Percentiles rank a stretch among this genome's conserved stretches.
phyloP scores from a whole-genome alignment of 2,329 filamentous ascomycete genomes.

The Fusarium keratoplasticum region DNA sequence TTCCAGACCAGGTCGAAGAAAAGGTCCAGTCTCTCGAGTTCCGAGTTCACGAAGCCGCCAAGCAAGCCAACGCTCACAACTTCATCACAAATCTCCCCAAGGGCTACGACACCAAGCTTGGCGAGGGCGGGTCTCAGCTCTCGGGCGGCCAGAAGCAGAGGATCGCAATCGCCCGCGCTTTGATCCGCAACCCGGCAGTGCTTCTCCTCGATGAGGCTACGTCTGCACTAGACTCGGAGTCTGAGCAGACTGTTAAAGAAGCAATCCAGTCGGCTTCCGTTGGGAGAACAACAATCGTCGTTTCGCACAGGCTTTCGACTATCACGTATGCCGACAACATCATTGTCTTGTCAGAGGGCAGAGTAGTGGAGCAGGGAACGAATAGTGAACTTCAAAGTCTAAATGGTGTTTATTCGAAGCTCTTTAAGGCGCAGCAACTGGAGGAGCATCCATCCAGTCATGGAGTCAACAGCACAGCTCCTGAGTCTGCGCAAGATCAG shows the following conservation, averaged over 20 bases:
- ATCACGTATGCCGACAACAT: slow-evolving; percentile 51
- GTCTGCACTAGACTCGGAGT: slow-evolving; percentile 58
- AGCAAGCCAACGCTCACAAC: slow-evolving; percentile 56
- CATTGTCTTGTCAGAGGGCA: slow-evolving; percentile 68
- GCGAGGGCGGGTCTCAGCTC: slow-evolving; percentile 69
- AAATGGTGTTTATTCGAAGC: slow-evolving; percentile 58
- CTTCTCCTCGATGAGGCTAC: slow-evolving; percentile 76
- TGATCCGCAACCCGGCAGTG: slow-evolving; percentile 58
- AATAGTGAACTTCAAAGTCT: slow-evolving; percentile 60
- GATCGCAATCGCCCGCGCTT: slow-evolving; percentile 56
- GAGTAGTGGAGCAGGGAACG: slow-evolving; percentile 69
- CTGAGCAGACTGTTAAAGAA: slow-evolving; percentile 62
- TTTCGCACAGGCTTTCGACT: slow-evolving; percentile 69
- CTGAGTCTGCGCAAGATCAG: not conserved
- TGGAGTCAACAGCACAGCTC: not conserved
- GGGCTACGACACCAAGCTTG: slow-evolving; percentile 68
- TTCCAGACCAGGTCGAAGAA: not conserved
- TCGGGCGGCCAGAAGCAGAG: slow-evolving; percentile 62
- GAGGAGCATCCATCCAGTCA: not conserved
- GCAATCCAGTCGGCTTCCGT: slow-evolving; percentile 63
- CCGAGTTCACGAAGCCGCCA: not conserved
- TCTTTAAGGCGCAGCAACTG: slow-evolving; percentile 56
- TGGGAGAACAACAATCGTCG: slow-evolving; percentile 66
- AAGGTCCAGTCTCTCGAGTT: not conserved
- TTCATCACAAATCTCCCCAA: slow-evolving; percentile 58